Conservation (phyloP, 257 asterid genomes). For the Solanum chaucha region DNA sequence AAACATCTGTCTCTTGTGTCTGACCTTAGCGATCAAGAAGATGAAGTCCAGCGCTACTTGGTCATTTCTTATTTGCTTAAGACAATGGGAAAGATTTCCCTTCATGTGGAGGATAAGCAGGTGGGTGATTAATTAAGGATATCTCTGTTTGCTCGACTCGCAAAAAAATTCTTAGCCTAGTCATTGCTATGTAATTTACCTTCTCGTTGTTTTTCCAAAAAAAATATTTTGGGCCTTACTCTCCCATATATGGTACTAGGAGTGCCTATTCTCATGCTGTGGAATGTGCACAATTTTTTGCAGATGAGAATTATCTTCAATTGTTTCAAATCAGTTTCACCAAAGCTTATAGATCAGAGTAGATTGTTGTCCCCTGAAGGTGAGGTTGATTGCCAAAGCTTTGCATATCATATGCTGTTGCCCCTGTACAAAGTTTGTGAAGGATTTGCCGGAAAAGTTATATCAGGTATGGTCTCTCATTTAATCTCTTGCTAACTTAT, state of each 20-base stretch:
- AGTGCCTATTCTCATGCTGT: background rate
- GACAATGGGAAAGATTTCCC: conserved; percentile 63
- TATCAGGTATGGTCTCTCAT: conserved; percentile 44
- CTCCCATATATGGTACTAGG: background rate
- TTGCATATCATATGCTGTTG: conserved; percentile 55
- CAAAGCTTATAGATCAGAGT: conserved; percentile 34
- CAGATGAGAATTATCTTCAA: conserved; percentile 78
- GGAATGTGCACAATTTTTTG: background rate
- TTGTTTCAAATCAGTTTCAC: conserved; percentile 58
- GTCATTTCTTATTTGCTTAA: conserved; percentile 65
- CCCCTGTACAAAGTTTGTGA: conserved; percentile 77
- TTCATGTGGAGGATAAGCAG: conserved; percentile 64
- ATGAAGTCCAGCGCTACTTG: conserved; percentile 24
- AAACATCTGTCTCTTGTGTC: conserved; percentile 44
- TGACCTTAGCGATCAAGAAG: conserved; percentile 23
- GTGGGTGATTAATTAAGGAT: conserved; percentile 14
- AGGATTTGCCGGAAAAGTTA: conserved; percentile 66
- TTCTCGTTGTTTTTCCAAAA: background rate
- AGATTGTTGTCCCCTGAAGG: conserved; percentile 7
- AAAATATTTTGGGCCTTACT: background rate
- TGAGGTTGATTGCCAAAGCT: conserved; percentile 35
- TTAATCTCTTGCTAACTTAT: background rate
- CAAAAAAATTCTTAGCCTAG: background rate
- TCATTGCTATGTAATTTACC: background rate
- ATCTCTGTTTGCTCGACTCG: background rate